These are phyloP conservation scores for Geotrichum citri-aurantii DNA, from an alignment of 1,139 yeast genomes.

Conservation along the genomic window DNA sequence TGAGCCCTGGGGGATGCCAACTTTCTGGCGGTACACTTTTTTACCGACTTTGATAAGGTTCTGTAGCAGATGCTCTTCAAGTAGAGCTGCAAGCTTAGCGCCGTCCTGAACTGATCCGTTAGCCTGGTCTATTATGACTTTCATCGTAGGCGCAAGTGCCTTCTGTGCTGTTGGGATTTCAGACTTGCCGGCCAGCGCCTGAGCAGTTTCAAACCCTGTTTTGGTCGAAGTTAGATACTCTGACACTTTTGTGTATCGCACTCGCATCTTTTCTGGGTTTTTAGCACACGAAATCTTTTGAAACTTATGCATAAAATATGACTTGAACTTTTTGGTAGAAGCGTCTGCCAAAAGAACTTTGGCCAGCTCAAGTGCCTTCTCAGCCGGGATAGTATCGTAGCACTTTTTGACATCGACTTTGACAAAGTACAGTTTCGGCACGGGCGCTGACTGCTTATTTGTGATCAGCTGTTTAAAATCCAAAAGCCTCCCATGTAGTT, in stretches of 20 bases:
- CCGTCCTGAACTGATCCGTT: conserved; percentile 13
- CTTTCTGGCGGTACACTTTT: conserved; percentile 42
- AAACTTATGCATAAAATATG: conserved; percentile 13
- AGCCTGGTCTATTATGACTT: conserved; percentile 11
- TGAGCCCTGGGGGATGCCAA: conserved; percentile 86
- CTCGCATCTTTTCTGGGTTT: not conserved
- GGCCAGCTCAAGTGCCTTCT: conserved; percentile 35
- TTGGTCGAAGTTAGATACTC: conserved; percentile 6
- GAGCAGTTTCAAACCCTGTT: not conserved
- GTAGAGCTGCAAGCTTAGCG: conserved; percentile 17
- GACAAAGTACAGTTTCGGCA: conserved; percentile 47
- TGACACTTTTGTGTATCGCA: not conserved
- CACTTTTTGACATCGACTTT: conserved; percentile 79
- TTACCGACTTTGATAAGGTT: conserved; percentile 39
- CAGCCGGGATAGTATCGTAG: conserved; percentile 66
- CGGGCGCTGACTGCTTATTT: not conserved
- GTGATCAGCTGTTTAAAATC: conserved; percentile 19
- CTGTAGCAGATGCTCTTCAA: conserved; percentile 40
- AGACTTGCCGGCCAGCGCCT: not conserved
- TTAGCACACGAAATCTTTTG: conserved; percentile 3
- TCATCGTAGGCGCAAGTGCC: not conserved
- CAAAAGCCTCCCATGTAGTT: conserved; percentile 19
- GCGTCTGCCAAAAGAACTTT: conserved; percentile 18
- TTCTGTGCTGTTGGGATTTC: not conserved
- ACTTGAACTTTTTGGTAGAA: not conserved